Base-by-base conservation (phyloP, 2,329 filamentous ascomycete genomes). In the Sporothrix phasma region DNA sequence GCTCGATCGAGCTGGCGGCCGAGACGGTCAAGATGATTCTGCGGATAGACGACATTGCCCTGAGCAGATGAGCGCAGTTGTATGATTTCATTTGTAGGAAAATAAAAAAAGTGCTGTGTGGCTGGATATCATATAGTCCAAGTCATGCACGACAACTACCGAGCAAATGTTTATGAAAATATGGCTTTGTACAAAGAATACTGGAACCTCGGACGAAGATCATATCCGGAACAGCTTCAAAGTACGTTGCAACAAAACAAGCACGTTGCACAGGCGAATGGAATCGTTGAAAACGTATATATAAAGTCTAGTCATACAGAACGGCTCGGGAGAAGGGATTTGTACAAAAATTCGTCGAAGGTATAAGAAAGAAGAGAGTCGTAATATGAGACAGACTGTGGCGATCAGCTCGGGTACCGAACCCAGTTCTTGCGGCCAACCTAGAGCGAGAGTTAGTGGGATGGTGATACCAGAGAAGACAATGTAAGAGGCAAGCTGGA, bases 21-120 rank as follows among this genome's bases (percentile, higher is more conserved):
- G 94, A 99, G 83, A 99, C 94, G 66, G 94, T 97, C 71, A 99
- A 97, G 86, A 94, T 96, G 91, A 86, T 87, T 73, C 74, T 87
- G 72, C 81, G 84, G 74, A 86, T 87, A 77, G 84, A 87, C 73
- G 84, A 87, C 72, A 86, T 87, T 76, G 83, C 83, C 58, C 76
- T 87, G 74, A 85, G 80, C 71, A 80, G 84, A 76, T 86, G 82
- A 51, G 47, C 47, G 47, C 5, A 31, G 34, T 10, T 59, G 56
- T 59, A 59, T 39, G 45, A 31, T 29, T 47, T 49, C 10, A 29
- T 31, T 43, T 41, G 72, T 73, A 68, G 39, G 31, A 26, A 41
- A 61, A 24, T 24, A 37, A 63, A 43, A 46, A 24, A 31, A 17
- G 19, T 29, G 37, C 49, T 4, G 22, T 47, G 47, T 31, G 60